Conservation (phyloP, 2,329 filamentous ascomycete genomes). For the Colletotrichum melonis region DNA sequence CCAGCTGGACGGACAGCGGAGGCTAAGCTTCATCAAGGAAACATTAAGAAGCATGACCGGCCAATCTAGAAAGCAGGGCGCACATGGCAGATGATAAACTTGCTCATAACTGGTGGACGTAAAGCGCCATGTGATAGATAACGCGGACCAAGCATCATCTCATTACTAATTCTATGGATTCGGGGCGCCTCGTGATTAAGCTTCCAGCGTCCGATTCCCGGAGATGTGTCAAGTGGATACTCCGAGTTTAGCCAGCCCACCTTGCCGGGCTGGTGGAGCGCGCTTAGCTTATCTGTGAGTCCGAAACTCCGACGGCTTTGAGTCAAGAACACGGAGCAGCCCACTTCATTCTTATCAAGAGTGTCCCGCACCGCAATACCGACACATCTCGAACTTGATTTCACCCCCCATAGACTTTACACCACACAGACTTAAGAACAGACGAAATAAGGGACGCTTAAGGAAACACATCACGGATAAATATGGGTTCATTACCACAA, state of each 20-base stretch:
- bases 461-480: too few species aligned
- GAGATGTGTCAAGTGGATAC: slow-evolving; percentile 11
- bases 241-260: slow-evolving; percentile 25
- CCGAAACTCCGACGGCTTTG: background rate
- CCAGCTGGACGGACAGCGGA: background rate
- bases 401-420: background rate
- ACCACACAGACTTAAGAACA: background rate
- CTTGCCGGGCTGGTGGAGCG: slow-evolving; percentile 9
- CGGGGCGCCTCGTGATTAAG: background rate
- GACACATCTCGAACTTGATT: background rate
- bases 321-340: background rate
- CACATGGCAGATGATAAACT: background rate
- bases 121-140: background rate
- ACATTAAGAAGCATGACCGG: background rate
- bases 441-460: background rate
- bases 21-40: background rate
- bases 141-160: background rate
- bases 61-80: background rate
- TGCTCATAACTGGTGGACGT: background rate
- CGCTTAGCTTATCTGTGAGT: slow-evolving; percentile 9
- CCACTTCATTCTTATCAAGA: background rate
- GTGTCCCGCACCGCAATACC: background rate
- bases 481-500: slow-evolving; percentile 23
- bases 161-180: slow-evolving; percentile 18
- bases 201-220: slow-evolving; percentile 25